phyloP scores from a whole-genome alignment of 2,329 filamentous ascomycete genomes.

The Colletotrichum sp. region DNA sequence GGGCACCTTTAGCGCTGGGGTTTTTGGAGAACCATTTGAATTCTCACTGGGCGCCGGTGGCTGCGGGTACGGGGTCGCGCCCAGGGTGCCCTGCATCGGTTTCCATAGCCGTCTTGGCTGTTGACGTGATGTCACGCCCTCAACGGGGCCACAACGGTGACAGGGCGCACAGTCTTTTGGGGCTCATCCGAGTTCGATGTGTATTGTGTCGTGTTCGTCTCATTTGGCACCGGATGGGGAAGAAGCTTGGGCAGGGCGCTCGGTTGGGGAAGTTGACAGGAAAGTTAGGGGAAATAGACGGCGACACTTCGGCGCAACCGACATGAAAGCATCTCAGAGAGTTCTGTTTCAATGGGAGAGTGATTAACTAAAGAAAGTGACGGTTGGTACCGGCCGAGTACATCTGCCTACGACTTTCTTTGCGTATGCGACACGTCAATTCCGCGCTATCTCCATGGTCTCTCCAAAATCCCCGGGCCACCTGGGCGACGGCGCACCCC shows the following conservation, averaged over 20 bases:
- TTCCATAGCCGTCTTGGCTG: slow-evolving; percentile 7
- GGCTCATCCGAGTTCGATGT: not conserved
- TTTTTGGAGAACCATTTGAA: not conserved
- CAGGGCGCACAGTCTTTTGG: not conserved
- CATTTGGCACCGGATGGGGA: not conserved
- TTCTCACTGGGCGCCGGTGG: not conserved
- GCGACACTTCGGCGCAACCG: not conserved
- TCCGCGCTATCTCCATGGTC: not conserved
- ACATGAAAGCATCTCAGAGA: not conserved
- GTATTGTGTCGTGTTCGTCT: not conserved
- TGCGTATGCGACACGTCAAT: not conserved
- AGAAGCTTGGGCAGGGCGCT: not conserved
- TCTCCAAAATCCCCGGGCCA: not conserved
- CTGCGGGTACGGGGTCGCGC: not conserved
- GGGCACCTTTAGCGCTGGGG: not conserved
- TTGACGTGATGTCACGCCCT: slow-evolving; percentile 2
- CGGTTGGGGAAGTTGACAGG: not conserved
- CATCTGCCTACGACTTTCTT: not conserved
- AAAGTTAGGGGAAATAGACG: not conserved
- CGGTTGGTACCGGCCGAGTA: not conserved
- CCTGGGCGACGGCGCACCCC: not conserved
- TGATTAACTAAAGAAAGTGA: not conserved
- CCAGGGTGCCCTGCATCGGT: not conserved
- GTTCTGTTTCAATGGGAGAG: not conserved
- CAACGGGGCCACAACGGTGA: not conserved